Percentiles rank a stretch among this genome's conserved stretches.
Evolutionary conservation across 2,329 filamentous ascomycete species (phyloP).

Genomic region (Geosmithia putterillii): DNA sequence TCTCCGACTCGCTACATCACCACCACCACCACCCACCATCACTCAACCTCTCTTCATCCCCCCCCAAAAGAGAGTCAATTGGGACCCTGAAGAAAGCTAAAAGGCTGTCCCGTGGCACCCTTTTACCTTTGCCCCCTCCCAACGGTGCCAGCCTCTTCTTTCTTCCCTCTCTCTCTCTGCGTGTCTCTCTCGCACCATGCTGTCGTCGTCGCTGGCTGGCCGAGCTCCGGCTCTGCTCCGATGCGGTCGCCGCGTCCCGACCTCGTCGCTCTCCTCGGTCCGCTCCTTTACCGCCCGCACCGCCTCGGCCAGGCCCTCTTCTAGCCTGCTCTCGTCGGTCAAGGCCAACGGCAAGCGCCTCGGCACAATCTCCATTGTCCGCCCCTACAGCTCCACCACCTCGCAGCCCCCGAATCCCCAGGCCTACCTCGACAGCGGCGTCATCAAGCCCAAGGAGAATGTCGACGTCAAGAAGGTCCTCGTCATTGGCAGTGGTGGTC

Average conservation of each 20-base stretch:
- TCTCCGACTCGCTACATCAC: slow-evolving; percentile 3
- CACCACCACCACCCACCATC: slow-evolving; percentile 7
- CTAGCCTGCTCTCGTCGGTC: slow-evolving; percentile 7
- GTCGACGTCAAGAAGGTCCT: slow-evolving; percentile 95
- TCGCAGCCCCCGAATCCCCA: slow-evolving; percentile 65
- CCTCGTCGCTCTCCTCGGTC: slow-evolving; percentile 16
- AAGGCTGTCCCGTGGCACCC: slow-evolving; percentile 20
- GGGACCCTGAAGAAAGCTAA: slow-evolving; percentile 12
- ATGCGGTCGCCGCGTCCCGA: slow-evolving; percentile 36
- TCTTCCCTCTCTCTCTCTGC: no score
- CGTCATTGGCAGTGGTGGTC: slow-evolving; percentile 88
- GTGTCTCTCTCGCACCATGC: slow-evolving; percentile 12
- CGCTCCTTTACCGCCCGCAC: slow-evolving; percentile 24
- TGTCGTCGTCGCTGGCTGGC: slow-evolving; percentile 29
- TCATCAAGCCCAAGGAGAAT: slow-evolving; percentile 64
- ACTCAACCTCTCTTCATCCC: no score
- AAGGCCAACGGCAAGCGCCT: slow-evolving; percentile 24
- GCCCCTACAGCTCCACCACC: slow-evolving; percentile 26
- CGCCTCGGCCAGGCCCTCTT: slow-evolving; percentile 8
- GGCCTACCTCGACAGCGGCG: slow-evolving; percentile 81
- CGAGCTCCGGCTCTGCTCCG: slow-evolving; percentile 46
- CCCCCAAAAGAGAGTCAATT: slow-evolving; percentile 12
- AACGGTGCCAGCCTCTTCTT: no score
- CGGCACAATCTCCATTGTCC: slow-evolving; percentile 31
- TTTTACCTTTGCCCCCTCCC: slow-evolving; percentile 18